These are phyloP conservation scores for Manihot esculenta DNA, from an alignment of 441 rosid genomes.

Conservation along the genomic window DNA sequence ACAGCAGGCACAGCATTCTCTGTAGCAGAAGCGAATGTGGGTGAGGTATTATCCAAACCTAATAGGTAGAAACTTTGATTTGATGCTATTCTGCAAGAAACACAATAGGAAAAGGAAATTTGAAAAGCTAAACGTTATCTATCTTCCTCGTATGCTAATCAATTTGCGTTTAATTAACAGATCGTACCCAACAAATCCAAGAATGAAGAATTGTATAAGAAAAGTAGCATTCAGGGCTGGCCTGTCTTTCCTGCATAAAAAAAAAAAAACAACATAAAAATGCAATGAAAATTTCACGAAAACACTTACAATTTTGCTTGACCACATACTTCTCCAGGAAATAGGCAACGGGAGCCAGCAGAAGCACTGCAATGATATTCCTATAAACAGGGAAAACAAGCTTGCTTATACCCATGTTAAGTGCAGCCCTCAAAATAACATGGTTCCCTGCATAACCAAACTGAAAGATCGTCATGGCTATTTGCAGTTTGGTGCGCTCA, in stretches of 20 bases:
- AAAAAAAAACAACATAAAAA: not conserved
- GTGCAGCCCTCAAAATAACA: constrained; percentile 73
- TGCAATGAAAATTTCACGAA: not conserved
- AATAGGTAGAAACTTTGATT: constrained; percentile 78
- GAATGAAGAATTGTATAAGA: constrained; percentile 67
- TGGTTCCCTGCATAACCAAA: constrained; percentile 82
- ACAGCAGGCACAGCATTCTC: constrained; percentile 88
- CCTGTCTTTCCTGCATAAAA: constrained; percentile 60
- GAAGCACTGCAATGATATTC: constrained; percentile 67
- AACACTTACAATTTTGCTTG: not conserved
- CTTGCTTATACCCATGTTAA: constrained; percentile 88
- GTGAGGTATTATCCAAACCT: constrained; percentile 82
- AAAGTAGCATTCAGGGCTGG: constrained; percentile 48
- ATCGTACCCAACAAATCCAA: constrained; percentile 72
- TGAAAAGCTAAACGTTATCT: not conserved
- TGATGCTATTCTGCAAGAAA: constrained; percentile 52
- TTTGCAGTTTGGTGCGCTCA: constrained; percentile 63
- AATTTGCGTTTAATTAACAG: not conserved
- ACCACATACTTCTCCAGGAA: constrained; percentile 66
- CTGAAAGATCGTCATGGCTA: constrained; percentile 74
- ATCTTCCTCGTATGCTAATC: not conserved
- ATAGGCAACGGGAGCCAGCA: constrained; percentile 71
- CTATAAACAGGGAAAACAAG: constrained; percentile 85
- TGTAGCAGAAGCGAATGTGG: constrained; percentile 80
- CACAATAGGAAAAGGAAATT: not conserved